Conservation (phyloP, 768 basidiomycete genomes). For the Kwoniella shandongensis region DNA sequence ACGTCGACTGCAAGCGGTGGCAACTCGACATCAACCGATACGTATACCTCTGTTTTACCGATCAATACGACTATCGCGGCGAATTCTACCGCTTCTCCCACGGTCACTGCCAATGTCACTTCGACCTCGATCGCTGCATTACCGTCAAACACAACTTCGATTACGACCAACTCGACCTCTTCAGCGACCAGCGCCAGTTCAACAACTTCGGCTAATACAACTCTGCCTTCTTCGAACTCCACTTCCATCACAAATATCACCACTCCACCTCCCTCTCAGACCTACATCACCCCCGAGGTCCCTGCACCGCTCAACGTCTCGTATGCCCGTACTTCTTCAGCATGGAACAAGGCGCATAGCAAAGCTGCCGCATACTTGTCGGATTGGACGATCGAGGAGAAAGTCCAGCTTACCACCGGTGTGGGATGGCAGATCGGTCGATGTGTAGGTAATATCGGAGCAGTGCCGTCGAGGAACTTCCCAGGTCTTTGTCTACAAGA, state of each 20-base stretch:
- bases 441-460: slow-evolving; percentile 40
- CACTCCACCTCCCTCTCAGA: neutral
- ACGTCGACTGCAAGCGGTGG: no score
- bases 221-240: neutral
- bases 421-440: slow-evolving; percentile 47
- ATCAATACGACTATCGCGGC: neutral
- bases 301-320: slow-evolving; percentile 2
- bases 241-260: neutral
- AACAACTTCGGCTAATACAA: neutral
- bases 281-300: slow-evolving; percentile 13
- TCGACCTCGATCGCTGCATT: neutral
- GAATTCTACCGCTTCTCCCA: neutral
- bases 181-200: no score
- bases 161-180: no score
- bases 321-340: slow-evolving; percentile 7
- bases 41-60: neutral
- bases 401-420: slow-evolving; percentile 63
- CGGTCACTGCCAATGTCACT: neutral
- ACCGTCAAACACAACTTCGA: neutral
- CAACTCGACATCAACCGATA: neutral
- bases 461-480: slow-evolving; percentile 30
- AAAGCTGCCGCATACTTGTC: slow-evolving; percentile 52
- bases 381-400: slow-evolving; percentile 61
- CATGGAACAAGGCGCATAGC: slow-evolving; percentile 46
- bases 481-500: slow-evolving; percentile 53